These are phyloP conservation scores for Hibiscus mutabilis DNA, from an alignment of 345 rosid genomes.

Conservation along the genomic window DNA sequence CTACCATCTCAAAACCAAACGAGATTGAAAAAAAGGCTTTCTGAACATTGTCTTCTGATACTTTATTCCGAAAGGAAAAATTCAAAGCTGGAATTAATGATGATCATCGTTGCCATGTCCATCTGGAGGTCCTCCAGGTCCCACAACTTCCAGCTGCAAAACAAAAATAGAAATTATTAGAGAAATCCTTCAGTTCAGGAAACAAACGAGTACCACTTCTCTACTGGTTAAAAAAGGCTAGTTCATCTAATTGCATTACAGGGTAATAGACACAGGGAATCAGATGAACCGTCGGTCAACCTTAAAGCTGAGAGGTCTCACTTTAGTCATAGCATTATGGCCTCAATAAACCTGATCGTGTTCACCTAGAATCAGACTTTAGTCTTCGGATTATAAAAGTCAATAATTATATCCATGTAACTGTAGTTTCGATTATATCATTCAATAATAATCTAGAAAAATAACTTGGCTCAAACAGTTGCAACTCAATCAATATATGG, in stretches of 20 bases:
- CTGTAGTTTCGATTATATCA: neutral
- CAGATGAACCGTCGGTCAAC: neutral
- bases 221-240: neutral
- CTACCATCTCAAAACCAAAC: neutral
- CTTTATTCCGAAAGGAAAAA: slow-evolving; percentile 29
- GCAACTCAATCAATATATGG: neutral
- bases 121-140: slow-evolving; percentile 88
- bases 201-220: neutral
- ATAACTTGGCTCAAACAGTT: neutral
- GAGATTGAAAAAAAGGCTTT: neutral
- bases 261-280: neutral
- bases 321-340: neutral
- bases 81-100: slow-evolving; percentile 29
- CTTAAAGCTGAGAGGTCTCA: neutral
- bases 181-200: neutral
- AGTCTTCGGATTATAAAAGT: neutral
- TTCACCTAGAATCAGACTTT: neutral
- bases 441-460: neutral
- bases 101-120: slow-evolving; percentile 64
- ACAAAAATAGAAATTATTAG: slow-evolving; percentile 9
- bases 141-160: slow-evolving; percentile 78
- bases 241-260: neutral
- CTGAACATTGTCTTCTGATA: slow-evolving; percentile 19
- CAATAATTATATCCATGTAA: neutral
- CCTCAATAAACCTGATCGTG: neutral